phyloP scores from a whole-genome alignment of 2,329 filamentous ascomycete species.

The Dothideomycetes sp. region DNA sequence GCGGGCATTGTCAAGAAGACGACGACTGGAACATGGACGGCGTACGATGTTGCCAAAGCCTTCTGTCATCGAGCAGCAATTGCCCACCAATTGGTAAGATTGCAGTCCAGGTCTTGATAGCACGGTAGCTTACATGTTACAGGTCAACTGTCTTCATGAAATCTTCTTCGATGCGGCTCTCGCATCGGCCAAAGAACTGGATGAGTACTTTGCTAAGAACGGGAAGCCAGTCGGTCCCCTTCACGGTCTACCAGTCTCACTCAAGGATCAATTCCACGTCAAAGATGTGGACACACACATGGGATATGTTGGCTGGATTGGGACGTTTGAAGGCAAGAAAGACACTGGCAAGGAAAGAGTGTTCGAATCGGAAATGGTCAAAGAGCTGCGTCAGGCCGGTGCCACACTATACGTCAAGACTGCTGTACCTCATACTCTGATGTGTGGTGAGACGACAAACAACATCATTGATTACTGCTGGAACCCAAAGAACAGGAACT shows the following conservation, averaged over 20 bases:
- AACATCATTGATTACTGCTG: conserved; percentile 48
- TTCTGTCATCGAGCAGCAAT: conserved; percentile 47
- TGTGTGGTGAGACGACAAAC: conserved; percentile 51
- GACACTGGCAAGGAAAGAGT: conserved; percentile 38
- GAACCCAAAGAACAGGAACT: conserved; percentile 45
- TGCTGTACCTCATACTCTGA: conserved; percentile 44
- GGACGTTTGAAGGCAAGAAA: conserved; percentile 45
- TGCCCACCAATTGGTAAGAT: conserved; percentile 36
- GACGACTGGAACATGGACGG: conserved; percentile 43
- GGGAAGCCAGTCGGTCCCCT: conserved; percentile 32
- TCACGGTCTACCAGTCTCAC: conserved; percentile 36
- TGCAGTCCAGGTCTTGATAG: neutral
- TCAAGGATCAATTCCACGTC: conserved; percentile 41
- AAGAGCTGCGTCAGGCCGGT: conserved; percentile 41
- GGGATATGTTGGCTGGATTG: conserved; percentile 57
- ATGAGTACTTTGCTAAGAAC: conserved; percentile 26
- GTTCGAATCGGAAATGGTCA: conserved; percentile 49
- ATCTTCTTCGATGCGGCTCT: conserved; percentile 38
- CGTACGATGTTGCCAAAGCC: conserved; percentile 43
- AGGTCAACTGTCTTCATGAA: conserved; percentile 31
- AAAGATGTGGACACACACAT: conserved; percentile 37
- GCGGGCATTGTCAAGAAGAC: conserved; percentile 45
- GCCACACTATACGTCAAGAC: conserved; percentile 47
- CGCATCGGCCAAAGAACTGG: conserved; percentile 28
- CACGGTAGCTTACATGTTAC: neutral